phyloP scores from a whole-genome alignment of 169 alveolate species.

The Eimeria sp. region DNA sequence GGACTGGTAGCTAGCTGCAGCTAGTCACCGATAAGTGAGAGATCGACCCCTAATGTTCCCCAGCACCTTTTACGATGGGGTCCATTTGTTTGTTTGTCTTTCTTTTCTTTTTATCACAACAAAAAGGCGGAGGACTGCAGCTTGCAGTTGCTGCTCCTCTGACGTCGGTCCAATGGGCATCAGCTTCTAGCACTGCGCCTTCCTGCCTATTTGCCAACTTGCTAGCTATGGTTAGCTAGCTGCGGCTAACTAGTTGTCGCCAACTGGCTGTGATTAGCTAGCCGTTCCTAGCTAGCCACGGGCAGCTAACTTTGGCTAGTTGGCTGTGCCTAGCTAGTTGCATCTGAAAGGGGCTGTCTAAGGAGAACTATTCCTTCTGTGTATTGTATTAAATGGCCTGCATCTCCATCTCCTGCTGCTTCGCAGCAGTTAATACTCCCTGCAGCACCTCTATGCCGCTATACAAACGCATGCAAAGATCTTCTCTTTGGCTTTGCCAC shows the following conservation, averaged over 20 bases:
- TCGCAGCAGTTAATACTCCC: background rate
- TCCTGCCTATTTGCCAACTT: background rate
- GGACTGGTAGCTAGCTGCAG: background rate
- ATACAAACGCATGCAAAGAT: background rate
- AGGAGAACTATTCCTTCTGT: too few species aligned
- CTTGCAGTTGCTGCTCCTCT: background rate
- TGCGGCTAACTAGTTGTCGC: background rate
- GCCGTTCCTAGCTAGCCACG: background rate
- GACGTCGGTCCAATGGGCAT: background rate
- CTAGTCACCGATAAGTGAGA: background rate
- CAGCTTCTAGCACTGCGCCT: background rate
- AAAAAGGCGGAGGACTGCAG: background rate
- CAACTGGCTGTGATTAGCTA: background rate
- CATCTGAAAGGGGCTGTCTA: background rate
- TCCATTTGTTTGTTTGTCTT: background rate
- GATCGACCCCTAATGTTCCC: background rate
- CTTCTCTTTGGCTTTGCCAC: slow-evolving; percentile 43
- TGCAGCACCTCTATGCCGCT: slow-evolving; percentile 17
- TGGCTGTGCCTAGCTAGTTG: background rate
- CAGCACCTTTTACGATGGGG: background rate
- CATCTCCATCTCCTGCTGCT: background rate
- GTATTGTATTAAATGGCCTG: background rate
- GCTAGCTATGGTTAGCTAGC: background rate
- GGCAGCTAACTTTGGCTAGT: background rate
- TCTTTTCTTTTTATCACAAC: background rate